These are phyloP conservation scores for Cladobotryum mycophilum DNA, from an alignment of 2,329 filamentous ascomycete genomes.

Conservation along the genomic window DNA sequence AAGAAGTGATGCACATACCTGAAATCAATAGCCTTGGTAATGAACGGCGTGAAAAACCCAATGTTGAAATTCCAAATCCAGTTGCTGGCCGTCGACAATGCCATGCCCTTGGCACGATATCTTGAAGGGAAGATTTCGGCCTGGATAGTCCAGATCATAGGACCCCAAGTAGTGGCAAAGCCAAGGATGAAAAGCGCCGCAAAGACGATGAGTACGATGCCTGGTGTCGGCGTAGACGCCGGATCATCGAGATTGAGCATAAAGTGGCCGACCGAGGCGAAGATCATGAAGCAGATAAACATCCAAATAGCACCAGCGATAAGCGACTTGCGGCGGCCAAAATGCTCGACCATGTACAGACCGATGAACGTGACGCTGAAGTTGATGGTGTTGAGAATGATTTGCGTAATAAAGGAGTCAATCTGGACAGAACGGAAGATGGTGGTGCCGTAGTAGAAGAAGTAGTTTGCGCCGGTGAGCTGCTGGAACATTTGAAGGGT, in stretches of 20 bases:
- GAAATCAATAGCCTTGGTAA: conserved; percentile 64
- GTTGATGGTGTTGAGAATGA: conserved; percentile 62
- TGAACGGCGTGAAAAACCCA: conserved; percentile 75
- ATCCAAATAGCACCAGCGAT: conserved; percentile 58
- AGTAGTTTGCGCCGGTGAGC: conserved; percentile 61
- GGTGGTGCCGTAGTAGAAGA: conserved; percentile 58
- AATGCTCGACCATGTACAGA: conserved; percentile 64
- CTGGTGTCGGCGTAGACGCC: conserved; percentile 34
- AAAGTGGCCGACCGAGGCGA: conserved; percentile 48
- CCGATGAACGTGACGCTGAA: conserved; percentile 61
- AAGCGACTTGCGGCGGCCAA: conserved; percentile 57
- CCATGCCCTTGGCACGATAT: conserved; percentile 56
- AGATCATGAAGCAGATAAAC: conserved; percentile 54
- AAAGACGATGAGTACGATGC: conserved; percentile 57
- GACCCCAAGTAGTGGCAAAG: conserved; percentile 62
- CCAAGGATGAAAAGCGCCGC: conserved; percentile 58
- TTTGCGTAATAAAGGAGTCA: conserved; percentile 60
- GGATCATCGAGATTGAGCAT: conserved; percentile 33
- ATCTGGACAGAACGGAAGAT: conserved; percentile 40
- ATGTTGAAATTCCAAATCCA: conserved; percentile 71
- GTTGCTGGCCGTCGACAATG: conserved; percentile 54
- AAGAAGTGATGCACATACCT: conserved; percentile 31
- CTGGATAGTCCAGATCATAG: conserved; percentile 58
- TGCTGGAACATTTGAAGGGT: conserved; percentile 61
- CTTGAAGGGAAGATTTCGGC: conserved; percentile 59